Evolutionary conservation across 2,329 filamentous ascomycete species (phyloP).

Genomic region (Fusarium ramigenum): DNA sequence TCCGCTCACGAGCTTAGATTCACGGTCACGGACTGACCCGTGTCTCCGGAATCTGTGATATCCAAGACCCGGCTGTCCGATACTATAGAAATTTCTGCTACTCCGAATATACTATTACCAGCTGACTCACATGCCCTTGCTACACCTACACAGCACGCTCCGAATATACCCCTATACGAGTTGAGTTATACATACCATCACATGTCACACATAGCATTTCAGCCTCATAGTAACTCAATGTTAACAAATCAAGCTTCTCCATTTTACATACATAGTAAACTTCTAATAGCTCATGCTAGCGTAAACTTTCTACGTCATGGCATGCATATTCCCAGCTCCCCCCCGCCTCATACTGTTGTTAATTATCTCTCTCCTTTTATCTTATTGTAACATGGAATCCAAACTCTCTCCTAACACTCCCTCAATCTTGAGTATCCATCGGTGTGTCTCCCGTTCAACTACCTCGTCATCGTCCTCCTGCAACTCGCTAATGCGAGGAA

Average conservation of each 20-base stretch:
- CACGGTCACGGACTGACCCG: conserved; percentile 28
- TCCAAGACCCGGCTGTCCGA: conserved; percentile 28
- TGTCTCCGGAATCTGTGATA: conserved; percentile 10
- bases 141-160: neutral
- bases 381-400: conserved; percentile 90
- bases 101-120: neutral
- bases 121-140: conserved; percentile 20
- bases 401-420: conserved; percentile 88
- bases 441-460: conserved; percentile 88
- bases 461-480: conserved; percentile 96
- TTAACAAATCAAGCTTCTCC: conserved; percentile 6
- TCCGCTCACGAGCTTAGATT: neutral
- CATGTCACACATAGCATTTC: conserved; percentile 4
- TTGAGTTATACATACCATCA: neutral
- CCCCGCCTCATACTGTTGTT: conserved; percentile 5
- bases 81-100: neutral
- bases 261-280: conserved; percentile 24
- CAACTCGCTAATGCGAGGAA: conserved; percentile 94
- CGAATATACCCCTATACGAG: neutral
- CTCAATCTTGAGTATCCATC: conserved; percentile 93
- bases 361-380: conserved; percentile 41
- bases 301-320: conserved; percentile 23
- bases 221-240: neutral
- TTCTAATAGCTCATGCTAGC: neutral
- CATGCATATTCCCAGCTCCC: conserved; percentile 13